A percentile compares a stretch with the other conserved stretches of the same genome.
phyloP scores from a whole-genome alignment of 2,329 filamentous ascomycete genomes.

The Fusarium tjaetaba region DNA sequence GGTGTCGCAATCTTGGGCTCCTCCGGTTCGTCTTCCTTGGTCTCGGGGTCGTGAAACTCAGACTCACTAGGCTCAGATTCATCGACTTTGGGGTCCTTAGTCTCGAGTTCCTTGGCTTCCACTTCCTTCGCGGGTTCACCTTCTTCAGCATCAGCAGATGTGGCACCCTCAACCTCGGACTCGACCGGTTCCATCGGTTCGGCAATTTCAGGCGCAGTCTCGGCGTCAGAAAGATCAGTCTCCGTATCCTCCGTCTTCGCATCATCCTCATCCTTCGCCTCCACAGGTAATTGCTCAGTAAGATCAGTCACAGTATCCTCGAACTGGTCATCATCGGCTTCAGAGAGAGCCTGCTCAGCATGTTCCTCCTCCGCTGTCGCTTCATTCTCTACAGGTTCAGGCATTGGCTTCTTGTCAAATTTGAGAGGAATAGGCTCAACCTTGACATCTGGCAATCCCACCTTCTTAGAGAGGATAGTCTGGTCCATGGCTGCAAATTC shows the following conservation, averaged over 20 bases:
- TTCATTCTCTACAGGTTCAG: conserved; percentile 42
- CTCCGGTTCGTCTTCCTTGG: neutral
- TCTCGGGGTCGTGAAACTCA: neutral
- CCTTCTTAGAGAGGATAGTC: conserved; percentile 65
- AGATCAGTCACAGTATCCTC: conserved; percentile 11
- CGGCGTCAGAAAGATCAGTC: neutral
- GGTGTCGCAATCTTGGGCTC: conserved; percentile 5
- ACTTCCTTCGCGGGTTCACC: neutral
- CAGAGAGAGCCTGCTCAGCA: neutral
- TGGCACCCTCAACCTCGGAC: neutral
- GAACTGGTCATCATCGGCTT: conserved; percentile 8
- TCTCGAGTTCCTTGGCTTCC: neutral
- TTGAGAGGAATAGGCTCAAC: conserved; percentile 60
- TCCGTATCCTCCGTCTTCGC: conserved; percentile 1
- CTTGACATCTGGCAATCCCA: conserved; percentile 58
- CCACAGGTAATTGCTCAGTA: neutral
- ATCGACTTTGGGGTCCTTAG: neutral
- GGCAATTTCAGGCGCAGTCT: neutral
- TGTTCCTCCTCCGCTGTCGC: conserved; percentile 9
- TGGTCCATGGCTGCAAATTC: conserved; percentile 73
- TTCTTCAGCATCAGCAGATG: neutral
- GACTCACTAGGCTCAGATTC: neutral
- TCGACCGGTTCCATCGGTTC: neutral
- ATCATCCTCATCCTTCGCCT: conserved; percentile 1
- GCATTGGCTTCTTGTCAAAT: conserved; percentile 50